A percentile compares a stretch with the other conserved stretches of the same genome.
These are phyloP conservation scores for Gaultheria prostrata DNA, from an alignment of 148 eudicot genomes.

Conservation along the genomic window DNA sequence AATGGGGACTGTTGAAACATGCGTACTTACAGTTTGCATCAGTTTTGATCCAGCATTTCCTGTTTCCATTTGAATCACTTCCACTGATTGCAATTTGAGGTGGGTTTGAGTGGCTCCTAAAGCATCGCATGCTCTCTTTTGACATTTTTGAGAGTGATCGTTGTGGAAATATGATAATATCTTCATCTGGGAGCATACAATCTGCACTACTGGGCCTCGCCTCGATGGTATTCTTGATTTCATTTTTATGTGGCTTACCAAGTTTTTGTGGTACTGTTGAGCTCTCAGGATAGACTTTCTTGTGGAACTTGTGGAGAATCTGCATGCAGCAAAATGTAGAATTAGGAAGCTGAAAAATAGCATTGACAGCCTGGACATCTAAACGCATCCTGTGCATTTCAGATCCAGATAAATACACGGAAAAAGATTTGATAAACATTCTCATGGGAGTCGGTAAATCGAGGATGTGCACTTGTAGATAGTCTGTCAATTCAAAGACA, in stretches of 20 bases:
- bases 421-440: not conserved
- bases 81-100: constrained; percentile 29
- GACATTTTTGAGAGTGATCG: constrained; percentile 27
- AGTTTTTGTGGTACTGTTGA: constrained; percentile 31
- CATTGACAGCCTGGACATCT: not conserved
- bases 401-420: not conserved
- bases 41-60: constrained; percentile 77
- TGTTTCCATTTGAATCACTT: constrained; percentile 43
- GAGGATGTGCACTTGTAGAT: not conserved
- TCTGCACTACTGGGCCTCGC: constrained; percentile 33
- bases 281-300: constrained; percentile 86
- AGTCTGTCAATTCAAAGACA: not conserved
- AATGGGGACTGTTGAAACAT: not conserved
- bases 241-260: constrained; percentile 33
- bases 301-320: constrained; percentile 71
- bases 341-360: constrained; percentile 6
- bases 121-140: constrained; percentile 29
- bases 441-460: not conserved
- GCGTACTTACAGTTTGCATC: constrained; percentile 72
- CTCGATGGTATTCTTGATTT: constrained; percentile 29
- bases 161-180: constrained; percentile 34
- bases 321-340: constrained; percentile 23
- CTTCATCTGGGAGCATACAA: constrained; percentile 31
- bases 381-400: not conserved
- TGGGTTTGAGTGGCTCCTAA: constrained; percentile 35